Conservation (phyloP, 176 grass and related monocot genomes). For the Cenchrus fungigraminus region DNA sequence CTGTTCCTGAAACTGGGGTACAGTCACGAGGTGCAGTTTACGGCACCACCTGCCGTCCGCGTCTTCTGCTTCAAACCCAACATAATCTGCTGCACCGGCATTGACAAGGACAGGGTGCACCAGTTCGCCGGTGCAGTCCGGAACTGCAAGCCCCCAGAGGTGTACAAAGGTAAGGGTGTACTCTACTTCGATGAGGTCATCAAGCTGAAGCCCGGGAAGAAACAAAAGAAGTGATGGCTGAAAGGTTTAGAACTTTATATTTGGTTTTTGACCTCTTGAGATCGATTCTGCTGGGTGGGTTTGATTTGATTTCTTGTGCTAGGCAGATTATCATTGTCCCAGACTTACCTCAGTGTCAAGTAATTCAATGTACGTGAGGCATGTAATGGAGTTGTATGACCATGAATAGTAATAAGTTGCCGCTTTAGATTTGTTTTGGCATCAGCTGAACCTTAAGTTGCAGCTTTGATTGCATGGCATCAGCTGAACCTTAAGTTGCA, state of each 20-base stretch:
- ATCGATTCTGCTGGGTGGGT: neutral
- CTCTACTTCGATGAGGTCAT: constrained; percentile 70
- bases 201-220: constrained; percentile 70
- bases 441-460: neutral
- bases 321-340: neutral
- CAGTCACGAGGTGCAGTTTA: constrained; percentile 78
- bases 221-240: constrained; percentile 54
- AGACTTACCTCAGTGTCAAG: neutral
- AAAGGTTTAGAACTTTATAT: neutral
- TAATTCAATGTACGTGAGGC: constrained; percentile 6
- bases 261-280: constrained; percentile 8
- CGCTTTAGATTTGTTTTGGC: neutral
- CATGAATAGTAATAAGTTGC: constrained; percentile 13
- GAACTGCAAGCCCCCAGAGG: constrained; percentile 72
- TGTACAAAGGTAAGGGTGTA: constrained; percentile 84
- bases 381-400: neutral
- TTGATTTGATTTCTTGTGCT: neutral
- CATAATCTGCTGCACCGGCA: constrained; percentile 71
- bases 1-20: constrained; percentile 81
- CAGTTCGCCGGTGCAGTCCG: constrained; percentile 72
- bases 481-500: no score
- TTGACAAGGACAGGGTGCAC: constrained; percentile 72
- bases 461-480: neutral
- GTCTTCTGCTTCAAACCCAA: constrained; percentile 87
- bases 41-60: constrained; percentile 65